Percentiles rank a stretch among this genome's conserved stretches.
phyloP scores from a whole-genome alignment of 2,329 filamentous ascomycete genomes.

The Eutypa lata region DNA sequence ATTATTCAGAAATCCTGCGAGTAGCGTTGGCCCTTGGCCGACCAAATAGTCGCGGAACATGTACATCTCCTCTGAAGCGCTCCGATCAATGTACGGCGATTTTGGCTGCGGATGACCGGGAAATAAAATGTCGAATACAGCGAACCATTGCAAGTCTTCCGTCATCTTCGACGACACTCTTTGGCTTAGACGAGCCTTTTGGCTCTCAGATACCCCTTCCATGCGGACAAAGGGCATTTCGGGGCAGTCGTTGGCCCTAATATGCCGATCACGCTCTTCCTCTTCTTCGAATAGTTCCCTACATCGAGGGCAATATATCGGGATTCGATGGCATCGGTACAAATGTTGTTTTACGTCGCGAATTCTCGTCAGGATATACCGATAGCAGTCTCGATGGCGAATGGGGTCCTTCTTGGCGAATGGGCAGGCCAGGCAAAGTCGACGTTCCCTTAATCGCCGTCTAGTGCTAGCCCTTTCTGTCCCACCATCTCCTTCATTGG shows the following conservation, averaged over 20 bases:
- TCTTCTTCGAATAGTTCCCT: conserved; percentile 18
- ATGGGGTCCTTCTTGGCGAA: too few species aligned
- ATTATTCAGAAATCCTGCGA: too few species aligned
- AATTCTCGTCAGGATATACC: too few species aligned
- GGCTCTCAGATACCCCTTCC: conserved; percentile 21
- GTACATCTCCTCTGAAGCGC: too few species aligned
- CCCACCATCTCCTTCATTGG: too few species aligned
- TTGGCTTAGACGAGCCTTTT: conserved; percentile 15
- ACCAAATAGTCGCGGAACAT: too few species aligned
- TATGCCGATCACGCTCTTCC: conserved; percentile 15
- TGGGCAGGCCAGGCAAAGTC: too few species aligned
- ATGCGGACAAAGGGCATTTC: conserved; percentile 1
- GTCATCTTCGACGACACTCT: conserved; percentile 13
- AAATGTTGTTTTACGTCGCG: conserved; percentile 30
- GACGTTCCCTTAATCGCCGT: too few species aligned
- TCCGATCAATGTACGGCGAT: too few species aligned
- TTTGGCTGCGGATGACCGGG: conserved; percentile 10
- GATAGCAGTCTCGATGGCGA: too few species aligned
- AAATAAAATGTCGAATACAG: conserved; percentile 25
- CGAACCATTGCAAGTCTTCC: conserved; percentile 26
- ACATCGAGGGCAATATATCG: conserved; percentile 26
- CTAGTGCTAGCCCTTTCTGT: too few species aligned
- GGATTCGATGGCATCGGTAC: conserved; percentile 19
- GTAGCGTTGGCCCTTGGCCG: too few species aligned
- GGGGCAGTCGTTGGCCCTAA: conserved; percentile 9